Base-by-base conservation (phyloP, 23 red algal genomes). In the Porphyridium purpureum region DNA sequence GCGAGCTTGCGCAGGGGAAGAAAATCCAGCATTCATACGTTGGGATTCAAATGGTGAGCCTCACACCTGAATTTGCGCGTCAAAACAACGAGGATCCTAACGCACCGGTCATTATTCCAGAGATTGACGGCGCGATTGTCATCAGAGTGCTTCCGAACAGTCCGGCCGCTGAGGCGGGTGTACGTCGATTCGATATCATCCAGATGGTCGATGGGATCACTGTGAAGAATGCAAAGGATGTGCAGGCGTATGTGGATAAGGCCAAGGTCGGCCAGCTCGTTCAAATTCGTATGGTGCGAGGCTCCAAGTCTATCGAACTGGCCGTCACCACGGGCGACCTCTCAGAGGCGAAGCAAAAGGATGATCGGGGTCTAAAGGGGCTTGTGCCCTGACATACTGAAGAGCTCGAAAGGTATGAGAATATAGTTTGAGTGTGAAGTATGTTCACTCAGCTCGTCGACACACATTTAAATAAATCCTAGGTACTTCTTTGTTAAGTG, bases 21-120 rank as follows among this genome's bases (percentile, higher is more conserved):
- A 81, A 82, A 24, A 78, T 98, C 35, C 70, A 76, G 22, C 90
- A 98, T 57, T 60, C 90, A 0, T 98, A 71, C 64, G 59, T 98
- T 32, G 90, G 90, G 3, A 77, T 98, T 23, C 76, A 80, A 66
- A 98, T 98, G 79, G 47, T 41, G 15, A 86, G 49, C 15, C 56
- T 86, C 4, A 98, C 79, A 25, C 80, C 90, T 2, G 80, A 76
- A 9, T 65, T 69, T 24, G 90, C 90, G 0, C 68, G 64, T 9
- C 72, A 82, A 51, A 86, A 85, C 38, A 98, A 98, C 60, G 53
- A 80, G 5, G 90, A 98, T 27, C 90, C 90, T 7, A 98, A 98
- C 53, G 67, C 90, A 22, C 52, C 61, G 22, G 54, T 62, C 29
- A 60, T 98, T 50, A 83, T 98, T 30, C 90, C 90, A 19, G 90